These are phyloP conservation scores for Epichloe amarillans DNA, from an alignment of 2,329 filamentous ascomycete genomes.

Conservation along the genomic window DNA sequence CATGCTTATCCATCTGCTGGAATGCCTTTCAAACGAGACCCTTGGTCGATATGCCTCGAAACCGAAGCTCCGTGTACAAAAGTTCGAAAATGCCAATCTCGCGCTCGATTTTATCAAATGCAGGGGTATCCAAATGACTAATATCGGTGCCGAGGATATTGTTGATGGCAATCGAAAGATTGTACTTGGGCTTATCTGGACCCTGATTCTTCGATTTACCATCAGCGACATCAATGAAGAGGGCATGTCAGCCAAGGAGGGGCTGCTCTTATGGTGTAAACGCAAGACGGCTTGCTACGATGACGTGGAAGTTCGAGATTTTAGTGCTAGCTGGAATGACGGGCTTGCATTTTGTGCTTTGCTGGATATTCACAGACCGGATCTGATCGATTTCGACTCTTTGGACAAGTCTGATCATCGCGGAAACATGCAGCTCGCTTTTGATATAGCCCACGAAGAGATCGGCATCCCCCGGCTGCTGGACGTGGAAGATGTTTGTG, in stretches of 20 bases:
- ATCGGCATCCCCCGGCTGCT: constrained; percentile 93
- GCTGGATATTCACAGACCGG: constrained; percentile 90
- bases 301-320: constrained; percentile 89
- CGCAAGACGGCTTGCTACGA: constrained; percentile 98
- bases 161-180: constrained; percentile 98
- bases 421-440: constrained; percentile 96
- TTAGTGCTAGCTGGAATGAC: constrained; percentile 94
- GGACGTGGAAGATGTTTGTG: constrained; percentile 95
- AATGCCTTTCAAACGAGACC: constrained; percentile 88
- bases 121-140: constrained; percentile 90
- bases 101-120: constrained; percentile 87
- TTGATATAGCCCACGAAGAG: constrained; percentile 89
- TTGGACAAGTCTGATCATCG: constrained; percentile 89
- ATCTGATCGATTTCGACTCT: constrained; percentile 91
- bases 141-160: constrained; percentile 95
- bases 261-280: constrained; percentile 91
- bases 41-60: constrained; percentile 94
- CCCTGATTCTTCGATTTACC: constrained; percentile 90
- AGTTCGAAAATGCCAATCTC: constrained; percentile 96
- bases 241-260: constrained; percentile 95
- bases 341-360: constrained; percentile 93
- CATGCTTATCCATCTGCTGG: constrained; percentile 89
- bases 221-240: constrained; percentile 98
- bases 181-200: constrained; percentile 95
- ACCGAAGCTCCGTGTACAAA: constrained; percentile 89